These are phyloP conservation scores for Paracamarosporium sp. DNA, from an alignment of 2,329 filamentous ascomycete genomes.

Conservation along the genomic window DNA sequence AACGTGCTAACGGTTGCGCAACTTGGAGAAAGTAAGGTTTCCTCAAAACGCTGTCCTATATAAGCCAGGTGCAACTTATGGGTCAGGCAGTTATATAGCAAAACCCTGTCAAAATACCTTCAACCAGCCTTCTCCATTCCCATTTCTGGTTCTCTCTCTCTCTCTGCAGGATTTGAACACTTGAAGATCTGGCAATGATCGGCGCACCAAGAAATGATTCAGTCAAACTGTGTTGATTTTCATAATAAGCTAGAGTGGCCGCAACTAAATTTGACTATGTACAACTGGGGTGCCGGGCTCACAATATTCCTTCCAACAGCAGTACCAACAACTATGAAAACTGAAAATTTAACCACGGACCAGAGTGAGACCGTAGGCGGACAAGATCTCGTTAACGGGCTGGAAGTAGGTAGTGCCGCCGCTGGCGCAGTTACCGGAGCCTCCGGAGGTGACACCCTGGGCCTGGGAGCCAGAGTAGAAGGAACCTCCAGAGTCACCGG, in stretches of 20 bases:
- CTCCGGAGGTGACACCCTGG: conserved; percentile 53
- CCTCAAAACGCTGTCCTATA: too few species aligned
- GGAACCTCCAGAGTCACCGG: conserved; percentile 52
- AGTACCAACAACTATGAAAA: conserved; percentile 6
- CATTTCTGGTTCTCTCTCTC: too few species aligned
- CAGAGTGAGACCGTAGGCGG: conserved; percentile 43
- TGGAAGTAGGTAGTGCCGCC: conserved; percentile 52
- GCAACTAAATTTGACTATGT: conserved; percentile 8
- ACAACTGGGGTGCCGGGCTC: conserved; percentile 8
- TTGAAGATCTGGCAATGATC: too few species aligned
- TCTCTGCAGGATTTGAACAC: too few species aligned
- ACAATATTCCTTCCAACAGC: neutral
- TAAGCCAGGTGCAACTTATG: too few species aligned
- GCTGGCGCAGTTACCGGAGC: conserved; percentile 47
- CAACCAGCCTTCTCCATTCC: too few species aligned
- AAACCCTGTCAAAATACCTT: too few species aligned
- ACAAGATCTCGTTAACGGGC: conserved; percentile 52
- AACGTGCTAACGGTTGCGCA: too few species aligned
- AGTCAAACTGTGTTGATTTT: neutral
- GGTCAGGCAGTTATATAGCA: too few species aligned
- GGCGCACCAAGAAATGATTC: too few species aligned
- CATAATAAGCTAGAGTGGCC: conserved; percentile 1
- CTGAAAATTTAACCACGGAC: conserved; percentile 24
- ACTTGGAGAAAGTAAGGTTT: too few species aligned
- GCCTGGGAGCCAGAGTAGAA: conserved; percentile 51